Base-by-base conservation (phyloP, 176 grass and related monocot species). In the Thinopyrum elongatum region DNA sequence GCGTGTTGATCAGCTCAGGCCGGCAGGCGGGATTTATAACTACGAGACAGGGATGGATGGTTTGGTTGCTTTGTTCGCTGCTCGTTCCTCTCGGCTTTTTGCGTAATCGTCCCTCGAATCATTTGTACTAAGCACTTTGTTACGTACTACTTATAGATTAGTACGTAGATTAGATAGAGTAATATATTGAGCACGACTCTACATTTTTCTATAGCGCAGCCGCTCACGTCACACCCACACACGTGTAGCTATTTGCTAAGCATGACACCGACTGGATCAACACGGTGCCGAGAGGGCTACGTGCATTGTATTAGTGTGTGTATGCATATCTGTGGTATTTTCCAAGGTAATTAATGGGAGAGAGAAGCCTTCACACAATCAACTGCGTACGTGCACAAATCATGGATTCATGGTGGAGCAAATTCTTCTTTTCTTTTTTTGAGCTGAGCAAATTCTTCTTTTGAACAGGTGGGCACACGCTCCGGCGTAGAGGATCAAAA, bases 11-110 rank as follows among this genome's bases (percentile, higher is more conserved):
- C 70, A 13, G 59, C 64, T 23, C 11, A 11, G 73, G 80, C 65
- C 83, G 88, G 88, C 88, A 46, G 57, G 84, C 61, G 65, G 42
- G 80, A 6, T 17, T 17, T 73, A 41, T 72, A 78, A 86, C 41
- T 71, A 67, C 17, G 35, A 64, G 88, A 90, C 41, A 35, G 44
- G 27, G 80, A 65, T 26, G 28, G 1, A 28, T 19, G 36, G 71
- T 49, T 84, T 64, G 34, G 51, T 72, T 78, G 78, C 72, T 25
- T 47, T 70, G 72, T 47, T 58, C 29, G 12, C 72, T 28, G n/a
- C 2, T 64, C 13, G 10, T 73, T 16, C 29, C 41, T 14, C 23
- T 44, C 27, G 23, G 59, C 4, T 14, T 6, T 31, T 87, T 82
- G 38, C 78, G 3, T 4, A n/a, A 27, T 17, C 23, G 39, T 11